A percentile compares a stretch with the other conserved stretches of the same genome.
Evolutionary conservation across 1,284 basidiomycete species (phyloP).

Genomic region (Moniliophthora roreri): DNA sequence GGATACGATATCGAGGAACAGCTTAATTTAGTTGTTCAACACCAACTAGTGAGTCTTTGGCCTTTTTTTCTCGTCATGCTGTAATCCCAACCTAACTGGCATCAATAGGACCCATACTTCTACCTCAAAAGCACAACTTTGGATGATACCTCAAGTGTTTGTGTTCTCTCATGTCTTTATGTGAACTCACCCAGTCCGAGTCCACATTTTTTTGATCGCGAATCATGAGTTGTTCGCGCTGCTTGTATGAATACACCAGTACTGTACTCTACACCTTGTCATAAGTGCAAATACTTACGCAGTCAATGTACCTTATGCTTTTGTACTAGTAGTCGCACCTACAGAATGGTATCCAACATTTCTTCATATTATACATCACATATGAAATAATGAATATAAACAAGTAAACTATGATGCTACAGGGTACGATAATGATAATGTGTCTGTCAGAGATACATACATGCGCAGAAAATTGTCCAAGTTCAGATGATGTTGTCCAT

Average conservation of each 20-base stretch:
- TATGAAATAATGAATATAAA: no score
- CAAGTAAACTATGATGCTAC: no score
- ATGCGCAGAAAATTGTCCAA: no score
- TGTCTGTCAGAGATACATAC: no score
- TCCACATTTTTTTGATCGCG: not conserved
- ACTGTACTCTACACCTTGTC: no score
- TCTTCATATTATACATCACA: no score
- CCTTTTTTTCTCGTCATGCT: not conserved
- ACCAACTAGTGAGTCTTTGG: constrained; percentile 25
- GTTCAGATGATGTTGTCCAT: constrained; percentile 47
- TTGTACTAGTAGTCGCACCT: no score
- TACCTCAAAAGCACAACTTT: constrained; percentile 32
- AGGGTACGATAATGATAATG: no score
- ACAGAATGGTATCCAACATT: no score
- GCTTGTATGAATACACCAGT: no score
- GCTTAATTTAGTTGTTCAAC: constrained; percentile 22
- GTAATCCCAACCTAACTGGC: not conserved
- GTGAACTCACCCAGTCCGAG: constrained; percentile 25
- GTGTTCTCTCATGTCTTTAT: constrained; percentile 34
- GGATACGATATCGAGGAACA: constrained; percentile 27
- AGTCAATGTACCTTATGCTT: no score
- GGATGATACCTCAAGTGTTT: constrained; percentile 42
- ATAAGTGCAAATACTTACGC: no score
- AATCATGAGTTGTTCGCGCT: not conserved
- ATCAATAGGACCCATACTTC: constrained; percentile 35